A percentile compares a stretch with the other conserved stretches of the same genome.
These are phyloP conservation scores for Alternaria consortialis DNA, from an alignment of 2,329 filamentous ascomycete genomes.

Conservation along the genomic window DNA sequence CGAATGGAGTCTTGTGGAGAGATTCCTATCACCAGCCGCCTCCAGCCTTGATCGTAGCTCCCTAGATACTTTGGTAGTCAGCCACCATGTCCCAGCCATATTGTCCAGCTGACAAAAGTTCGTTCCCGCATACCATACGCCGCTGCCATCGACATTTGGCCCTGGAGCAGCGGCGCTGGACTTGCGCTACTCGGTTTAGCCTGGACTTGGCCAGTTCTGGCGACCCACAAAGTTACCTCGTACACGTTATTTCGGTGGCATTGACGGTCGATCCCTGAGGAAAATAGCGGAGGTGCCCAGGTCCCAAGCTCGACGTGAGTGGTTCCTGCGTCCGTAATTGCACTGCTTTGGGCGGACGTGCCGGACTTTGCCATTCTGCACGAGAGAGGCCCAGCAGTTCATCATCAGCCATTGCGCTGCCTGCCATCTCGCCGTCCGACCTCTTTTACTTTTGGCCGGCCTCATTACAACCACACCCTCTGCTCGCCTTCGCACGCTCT, in stretches of 20 bases:
- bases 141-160: neutral
- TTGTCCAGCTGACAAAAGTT: neutral
- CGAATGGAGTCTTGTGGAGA: neutral
- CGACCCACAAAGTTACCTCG: constrained; percentile 29
- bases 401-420: constrained; percentile 17
- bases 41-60: neutral
- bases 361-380: constrained; percentile 16
- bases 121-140: constrained; percentile 2
- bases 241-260: constrained; percentile 35
- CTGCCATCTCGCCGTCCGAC: constrained; percentile 9
- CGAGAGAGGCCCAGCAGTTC: constrained; percentile 19
- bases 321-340: constrained; percentile 20
- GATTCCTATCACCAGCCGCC: neutral
- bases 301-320: constrained; percentile 15
- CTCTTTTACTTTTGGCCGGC: constrained; percentile 17
- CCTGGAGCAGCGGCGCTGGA: neutral
- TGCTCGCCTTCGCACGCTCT: constrained; percentile 25
- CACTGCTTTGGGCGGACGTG: constrained; percentile 21
- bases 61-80: neutral
- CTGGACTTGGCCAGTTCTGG: constrained; percentile 2
- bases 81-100: neutral
- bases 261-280: constrained; percentile 19
- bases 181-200: constrained; percentile 17
- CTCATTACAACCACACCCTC: constrained; percentile 15
- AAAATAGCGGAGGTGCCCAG: constrained; percentile 19